A percentile compares a stretch with the other conserved stretches of the same genome.
These are phyloP conservation scores for Pleurotus pulmonarius DNA, from an alignment of 768 basidiomycete genomes.

Conservation along the genomic window DNA sequence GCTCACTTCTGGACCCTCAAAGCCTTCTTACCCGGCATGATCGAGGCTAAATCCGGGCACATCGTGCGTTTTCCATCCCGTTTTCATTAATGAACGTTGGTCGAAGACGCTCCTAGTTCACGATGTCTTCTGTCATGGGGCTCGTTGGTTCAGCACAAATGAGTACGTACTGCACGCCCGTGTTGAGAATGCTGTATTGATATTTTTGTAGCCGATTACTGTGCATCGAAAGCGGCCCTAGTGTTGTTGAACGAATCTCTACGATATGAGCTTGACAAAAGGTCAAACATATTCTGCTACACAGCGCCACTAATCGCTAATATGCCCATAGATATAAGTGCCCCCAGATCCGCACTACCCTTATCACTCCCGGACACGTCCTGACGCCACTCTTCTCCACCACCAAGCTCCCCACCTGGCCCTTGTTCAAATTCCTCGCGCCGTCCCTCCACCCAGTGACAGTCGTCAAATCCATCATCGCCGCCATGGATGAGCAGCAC, in stretches of 20 bases:
- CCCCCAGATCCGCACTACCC: slow-evolving; percentile 81
- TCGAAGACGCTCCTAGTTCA: slow-evolving; percentile 46
- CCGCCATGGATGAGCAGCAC: slow-evolving; percentile 77
- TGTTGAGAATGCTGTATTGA: neutral
- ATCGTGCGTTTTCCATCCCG: slow-evolving; percentile 50
- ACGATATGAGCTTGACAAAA: slow-evolving; percentile 82
- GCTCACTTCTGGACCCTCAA: slow-evolving; percentile 92
- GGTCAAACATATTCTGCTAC: slow-evolving; percentile 9
- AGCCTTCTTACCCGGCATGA: slow-evolving; percentile 87
- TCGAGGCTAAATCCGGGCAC: slow-evolving; percentile 76
- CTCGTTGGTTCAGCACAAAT: slow-evolving; percentile 69
- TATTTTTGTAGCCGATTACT: slow-evolving; percentile 68
- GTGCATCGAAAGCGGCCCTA: slow-evolving; percentile 89
- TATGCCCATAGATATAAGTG: slow-evolving; percentile 52
- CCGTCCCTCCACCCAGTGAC: slow-evolving; percentile 71
- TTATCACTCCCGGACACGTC: slow-evolving; percentile 80
- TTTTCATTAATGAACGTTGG: slow-evolving; percentile 10
- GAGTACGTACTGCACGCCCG: slow-evolving; percentile 45
- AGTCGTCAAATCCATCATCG: slow-evolving; percentile 79
- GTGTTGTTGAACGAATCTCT: slow-evolving; percentile 79
- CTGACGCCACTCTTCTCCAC: slow-evolving; percentile 75
- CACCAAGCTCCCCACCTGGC: slow-evolving; percentile 41
- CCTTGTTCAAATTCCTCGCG: slow-evolving; percentile 66
- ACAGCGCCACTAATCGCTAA: neutral
- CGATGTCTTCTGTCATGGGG: slow-evolving; percentile 73